Percentiles rank a stretch among this genome's conserved stretches.
phyloP scores from a whole-genome alignment of 768 basidiomycete species.

The Boletus reticulatus region DNA sequence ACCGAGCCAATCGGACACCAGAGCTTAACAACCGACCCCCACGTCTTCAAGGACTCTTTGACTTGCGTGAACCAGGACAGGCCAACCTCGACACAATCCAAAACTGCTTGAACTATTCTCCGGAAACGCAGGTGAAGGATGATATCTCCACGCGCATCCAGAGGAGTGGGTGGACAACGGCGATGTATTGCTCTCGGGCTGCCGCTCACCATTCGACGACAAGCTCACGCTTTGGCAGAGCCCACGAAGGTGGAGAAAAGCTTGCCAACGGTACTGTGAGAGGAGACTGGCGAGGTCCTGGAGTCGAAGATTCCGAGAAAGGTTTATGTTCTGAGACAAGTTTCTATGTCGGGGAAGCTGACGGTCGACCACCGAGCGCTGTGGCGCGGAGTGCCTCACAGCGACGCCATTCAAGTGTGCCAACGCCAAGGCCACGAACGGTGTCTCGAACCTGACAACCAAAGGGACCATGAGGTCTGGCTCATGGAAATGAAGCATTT shows the following conservation, averaged over 20 bases:
- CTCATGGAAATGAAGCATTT: conserved; percentile 26
- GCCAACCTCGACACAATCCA: conserved; percentile 15
- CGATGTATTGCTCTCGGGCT: conserved; percentile 13
- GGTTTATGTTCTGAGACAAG: conserved; percentile 10
- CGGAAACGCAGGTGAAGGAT: not conserved
- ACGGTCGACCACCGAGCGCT: not conserved
- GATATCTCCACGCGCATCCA: not conserved
- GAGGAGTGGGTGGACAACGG: conserved; percentile 28
- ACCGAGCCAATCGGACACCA: too few species aligned
- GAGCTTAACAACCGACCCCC: not conserved
- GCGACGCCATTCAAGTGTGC: conserved; percentile 13
- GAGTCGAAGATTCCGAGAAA: conserved; percentile 23
- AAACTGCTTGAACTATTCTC: conserved; percentile 2
- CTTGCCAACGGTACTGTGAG: conserved; percentile 9
- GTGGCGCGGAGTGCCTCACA: conserved; percentile 9
- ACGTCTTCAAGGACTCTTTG: conserved; percentile 32
- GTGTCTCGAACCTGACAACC: not conserved
- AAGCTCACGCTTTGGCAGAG: conserved; percentile 11
- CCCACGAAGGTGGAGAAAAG: conserved; percentile 10
- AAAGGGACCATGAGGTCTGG: conserved; percentile 25
- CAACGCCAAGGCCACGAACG: conserved; percentile 6
- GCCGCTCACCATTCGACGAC: conserved; percentile 24
- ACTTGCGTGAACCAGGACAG: conserved; percentile 25
- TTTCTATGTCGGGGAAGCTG: conserved; percentile 11
- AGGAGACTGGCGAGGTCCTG: not conserved